A percentile compares a stretch with the other conserved stretches of the same genome.
These are phyloP conservation scores for Phlegmacium glaucopus DNA, from an alignment of 768 basidiomycete genomes.

Conservation along the genomic window DNA sequence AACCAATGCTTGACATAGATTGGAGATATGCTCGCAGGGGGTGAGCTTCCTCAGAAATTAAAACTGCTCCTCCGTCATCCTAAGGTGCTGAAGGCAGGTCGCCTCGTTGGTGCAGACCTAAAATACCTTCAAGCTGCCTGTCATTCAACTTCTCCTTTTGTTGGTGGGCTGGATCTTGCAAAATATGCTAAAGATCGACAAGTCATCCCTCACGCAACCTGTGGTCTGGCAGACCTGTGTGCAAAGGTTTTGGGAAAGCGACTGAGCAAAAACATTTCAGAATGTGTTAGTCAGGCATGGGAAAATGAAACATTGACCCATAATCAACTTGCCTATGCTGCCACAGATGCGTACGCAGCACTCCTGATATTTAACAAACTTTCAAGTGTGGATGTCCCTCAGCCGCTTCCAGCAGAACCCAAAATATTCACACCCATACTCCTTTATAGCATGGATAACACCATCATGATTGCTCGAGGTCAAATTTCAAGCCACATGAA, in stretches of 20 bases:
- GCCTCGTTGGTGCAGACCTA: constrained; percentile 18
- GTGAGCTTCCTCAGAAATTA: constrained; percentile 8
- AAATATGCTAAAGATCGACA: constrained; percentile 22
- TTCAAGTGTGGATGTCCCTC: constrained; percentile 14
- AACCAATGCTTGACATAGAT: constrained; percentile 9
- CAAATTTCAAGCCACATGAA: neutral
- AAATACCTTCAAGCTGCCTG: constrained; percentile 14
- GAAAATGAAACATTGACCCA: constrained; percentile 8
- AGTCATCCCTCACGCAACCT: constrained; percentile 5
- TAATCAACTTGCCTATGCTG: constrained; percentile 15
- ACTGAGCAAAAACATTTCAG: constrained; percentile 16
- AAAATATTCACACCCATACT: constrained; percentile 6
- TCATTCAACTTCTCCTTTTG: constrained; percentile 10
- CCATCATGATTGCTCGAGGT: constrained; percentile 6
- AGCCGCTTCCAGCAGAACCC: constrained; percentile 3
- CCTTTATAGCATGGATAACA: constrained; percentile 13
- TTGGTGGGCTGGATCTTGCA: constrained; percentile 6
- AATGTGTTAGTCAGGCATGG: constrained; percentile 13
- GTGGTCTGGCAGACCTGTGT: constrained; percentile 27
- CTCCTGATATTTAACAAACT: constrained; percentile 18
- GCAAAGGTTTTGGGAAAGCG: constrained; percentile 19
- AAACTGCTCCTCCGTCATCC: constrained; percentile 9
- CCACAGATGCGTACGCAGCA: constrained; percentile 15
- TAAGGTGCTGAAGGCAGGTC: constrained; percentile 18
- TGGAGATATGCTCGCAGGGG: constrained; percentile 7